A percentile compares a stretch with the other conserved stretches of the same genome.
Conservation (phyloP, 2,329 filamentous ascomycete genomes). For the Trichoderma koningiopsis region DNA sequence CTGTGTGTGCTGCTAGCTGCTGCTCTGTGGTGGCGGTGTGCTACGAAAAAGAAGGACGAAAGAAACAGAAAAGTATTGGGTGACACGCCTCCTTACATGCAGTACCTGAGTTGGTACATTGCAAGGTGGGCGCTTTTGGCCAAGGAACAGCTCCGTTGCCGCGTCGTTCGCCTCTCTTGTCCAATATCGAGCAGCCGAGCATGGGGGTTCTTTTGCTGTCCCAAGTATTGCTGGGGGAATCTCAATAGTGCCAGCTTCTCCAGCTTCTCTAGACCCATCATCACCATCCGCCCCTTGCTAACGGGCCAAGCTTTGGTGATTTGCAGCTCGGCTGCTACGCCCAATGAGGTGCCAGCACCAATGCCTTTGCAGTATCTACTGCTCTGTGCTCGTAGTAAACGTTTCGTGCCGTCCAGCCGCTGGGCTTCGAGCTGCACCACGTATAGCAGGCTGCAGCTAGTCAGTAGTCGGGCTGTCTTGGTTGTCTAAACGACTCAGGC, state of each 20-base stretch:
- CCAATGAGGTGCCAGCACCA: neutral
- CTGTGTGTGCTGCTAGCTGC: neutral
- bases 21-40: slow-evolving; percentile 8
- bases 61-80: neutral
- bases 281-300: neutral
- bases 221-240: neutral
- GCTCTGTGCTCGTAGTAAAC: neutral
- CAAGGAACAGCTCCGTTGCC: neutral
- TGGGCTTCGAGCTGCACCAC: neutral
- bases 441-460: neutral
- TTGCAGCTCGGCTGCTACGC: neutral
- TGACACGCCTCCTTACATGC: neutral
- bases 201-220: neutral
- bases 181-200: neutral
- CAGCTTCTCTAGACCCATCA: neutral
- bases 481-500: neutral
- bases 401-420: neutral
- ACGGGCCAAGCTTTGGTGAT: neutral
- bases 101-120: neutral
- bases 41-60: neutral
- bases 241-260: neutral
- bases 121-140: neutral
- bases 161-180: neutral
- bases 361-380: neutral
- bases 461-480: neutral